Evolutionary conservation across 2,329 filamentous ascomycete genomes (phyloP), one percentile per base, ranked within the genome.

Genomic region (Microdochium bolleyi): DNA sequence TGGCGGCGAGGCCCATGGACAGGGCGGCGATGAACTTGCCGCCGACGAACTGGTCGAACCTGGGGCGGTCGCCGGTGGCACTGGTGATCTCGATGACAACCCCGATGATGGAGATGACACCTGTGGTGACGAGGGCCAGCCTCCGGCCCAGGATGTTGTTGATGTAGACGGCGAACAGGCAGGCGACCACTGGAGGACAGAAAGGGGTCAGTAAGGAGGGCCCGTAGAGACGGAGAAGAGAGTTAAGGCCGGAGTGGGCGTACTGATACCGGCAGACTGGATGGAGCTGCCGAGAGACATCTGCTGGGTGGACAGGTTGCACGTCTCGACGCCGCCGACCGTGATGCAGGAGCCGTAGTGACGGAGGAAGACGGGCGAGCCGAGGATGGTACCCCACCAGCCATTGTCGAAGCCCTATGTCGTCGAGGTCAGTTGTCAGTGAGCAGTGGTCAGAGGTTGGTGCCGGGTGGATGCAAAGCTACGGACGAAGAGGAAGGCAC

Each of bases 301-400:
- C 41, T 46, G 41, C 41, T 46, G 41, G 41, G 41, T 46, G 54
- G 55, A 21, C 13, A 46, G 41, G 41, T 46, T 46, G 41, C 41
- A 46, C 13, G 41, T 37, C 60, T 54, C 52, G 14, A 58, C 41
- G 50, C 60, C 52, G n/a, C 85, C 85, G 48, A 89, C 75, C 64
- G 87, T 82, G 53, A 87, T 76, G 59, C 87, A 83, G 14, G 73
- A 73, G 4, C 85, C 85, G 49, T 80, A 75, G 16, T 74, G 68
- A 54, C 77, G 73, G 32, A 89, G 71, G 25, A 52, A 54, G 3
- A 24, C 13, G 5, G n/a, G 24, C 14, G 48, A 49, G 8, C 46
- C 37, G 32, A 58, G 49, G 27, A 52, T 50, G 22, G 54, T 50
- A 8, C 48, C 49, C 56, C 56, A 57, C 52, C 55, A 57, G 46